Evolutionary conservation across 2,329 filamentous ascomycete genomes (phyloP).

Genomic region (Arthrobotrys conoides): DNA sequence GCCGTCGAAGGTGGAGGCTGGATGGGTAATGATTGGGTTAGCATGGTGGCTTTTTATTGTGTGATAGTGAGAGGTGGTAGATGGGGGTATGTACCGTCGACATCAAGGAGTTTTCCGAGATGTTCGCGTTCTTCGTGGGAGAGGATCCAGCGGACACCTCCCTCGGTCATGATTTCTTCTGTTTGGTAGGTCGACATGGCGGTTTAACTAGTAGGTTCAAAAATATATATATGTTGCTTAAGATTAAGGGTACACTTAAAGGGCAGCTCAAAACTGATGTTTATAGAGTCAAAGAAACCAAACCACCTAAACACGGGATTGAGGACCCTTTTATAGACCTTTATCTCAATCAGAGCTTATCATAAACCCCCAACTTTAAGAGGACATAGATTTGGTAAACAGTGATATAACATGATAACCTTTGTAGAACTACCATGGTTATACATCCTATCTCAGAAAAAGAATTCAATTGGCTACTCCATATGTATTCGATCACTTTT

Average conservation of each 20-base stretch:
- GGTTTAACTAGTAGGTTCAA: too few species aligned
- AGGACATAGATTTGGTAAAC: too few species aligned
- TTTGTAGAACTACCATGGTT: neutral
- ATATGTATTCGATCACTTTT: too few species aligned
- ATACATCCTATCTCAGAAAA: too few species aligned
- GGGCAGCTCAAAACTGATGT: neutral
- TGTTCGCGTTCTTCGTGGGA: slow-evolving; percentile 26
- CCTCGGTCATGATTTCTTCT: neutral
- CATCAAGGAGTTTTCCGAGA: neutral
- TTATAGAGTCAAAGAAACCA: too few species aligned
- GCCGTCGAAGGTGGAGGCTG: slow-evolving; percentile 7
- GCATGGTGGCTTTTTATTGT: too few species aligned
- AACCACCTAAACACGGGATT: too few species aligned
- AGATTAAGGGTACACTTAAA: too few species aligned
- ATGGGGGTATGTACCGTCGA: neutral
- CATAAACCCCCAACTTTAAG: too few species aligned
- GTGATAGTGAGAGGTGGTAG: neutral
- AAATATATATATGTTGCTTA: too few species aligned
- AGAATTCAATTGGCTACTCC: too few species aligned
- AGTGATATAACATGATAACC: neutral
- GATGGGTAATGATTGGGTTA: neutral
- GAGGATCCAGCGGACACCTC: slow-evolving; percentile 20
- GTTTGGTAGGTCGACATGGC: neutral
- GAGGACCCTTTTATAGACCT: neutral
- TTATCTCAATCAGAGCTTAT: neutral